Percentiles rank a stretch among this genome's conserved stretches.
Evolutionary conservation across 495 filamentous ascomycete genomes (phyloP).

Genomic region (Aspergillus leporis): DNA sequence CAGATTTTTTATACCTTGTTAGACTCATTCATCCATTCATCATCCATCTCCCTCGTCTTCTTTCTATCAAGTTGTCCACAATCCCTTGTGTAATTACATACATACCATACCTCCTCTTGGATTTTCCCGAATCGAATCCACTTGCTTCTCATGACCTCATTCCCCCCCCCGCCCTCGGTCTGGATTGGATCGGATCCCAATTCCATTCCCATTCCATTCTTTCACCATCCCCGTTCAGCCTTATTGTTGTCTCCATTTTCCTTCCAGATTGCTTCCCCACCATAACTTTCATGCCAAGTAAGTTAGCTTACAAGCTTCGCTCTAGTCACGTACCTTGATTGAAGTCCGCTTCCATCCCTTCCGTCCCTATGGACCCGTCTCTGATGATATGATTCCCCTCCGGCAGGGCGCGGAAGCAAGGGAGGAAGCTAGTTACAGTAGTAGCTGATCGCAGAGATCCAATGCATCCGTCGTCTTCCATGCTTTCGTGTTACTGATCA

Average conservation of each 20-base stretch:
- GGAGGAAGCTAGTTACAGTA: not conserved
- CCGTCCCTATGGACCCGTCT: not conserved
- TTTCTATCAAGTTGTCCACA: too few species aligned
- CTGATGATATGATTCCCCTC: slow-evolving; percentile 3
- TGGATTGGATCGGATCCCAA: too few species aligned
- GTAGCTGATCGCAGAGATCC: slow-evolving; percentile 5
- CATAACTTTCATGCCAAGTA: not conserved
- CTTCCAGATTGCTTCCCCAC: not conserved
- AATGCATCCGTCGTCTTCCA: slow-evolving; percentile 25
- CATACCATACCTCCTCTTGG: too few species aligned
- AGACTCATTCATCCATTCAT: too few species aligned
- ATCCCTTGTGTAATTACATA: too few species aligned
- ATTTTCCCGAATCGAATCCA: too few species aligned
- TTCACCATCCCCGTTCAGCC: not conserved
- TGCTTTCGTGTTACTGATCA: slow-evolving; percentile 10
- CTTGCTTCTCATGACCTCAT: too few species aligned
- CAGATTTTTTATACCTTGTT: too few species aligned
- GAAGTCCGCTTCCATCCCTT: not conserved
- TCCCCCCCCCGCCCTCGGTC: too few species aligned
- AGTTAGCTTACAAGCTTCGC: slow-evolving; percentile 5
- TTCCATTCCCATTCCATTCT: too few species aligned
- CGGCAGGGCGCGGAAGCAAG: slow-evolving; percentile 25
- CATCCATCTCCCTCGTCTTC: too few species aligned
- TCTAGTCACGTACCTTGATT: not conserved
- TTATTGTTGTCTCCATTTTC: not conserved